Conservation (phyloP, 352 stramenopile species). For the Pythium dissotocum region DNA sequence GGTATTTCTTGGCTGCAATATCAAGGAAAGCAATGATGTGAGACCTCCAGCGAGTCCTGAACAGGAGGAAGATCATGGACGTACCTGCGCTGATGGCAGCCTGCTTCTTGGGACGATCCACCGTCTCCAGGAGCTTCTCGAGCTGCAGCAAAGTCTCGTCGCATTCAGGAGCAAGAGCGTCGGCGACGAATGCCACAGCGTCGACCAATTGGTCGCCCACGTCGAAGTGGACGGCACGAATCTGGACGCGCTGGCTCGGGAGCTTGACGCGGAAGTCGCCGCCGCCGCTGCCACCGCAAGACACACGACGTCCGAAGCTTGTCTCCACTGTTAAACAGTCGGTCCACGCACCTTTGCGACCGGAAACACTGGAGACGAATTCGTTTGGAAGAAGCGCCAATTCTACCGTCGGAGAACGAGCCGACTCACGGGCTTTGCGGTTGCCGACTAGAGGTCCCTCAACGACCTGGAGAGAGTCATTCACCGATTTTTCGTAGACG, state of each 20-base stretch:
- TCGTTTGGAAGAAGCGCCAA: conserved; percentile 54
- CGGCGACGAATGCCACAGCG: conserved; percentile 46
- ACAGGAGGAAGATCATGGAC: neutral
- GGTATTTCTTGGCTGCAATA: conserved; percentile 50
- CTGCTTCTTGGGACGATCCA: neutral
- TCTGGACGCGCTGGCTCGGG: conserved; percentile 36
- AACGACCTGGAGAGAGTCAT: neutral
- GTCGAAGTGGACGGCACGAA: conserved; percentile 63
- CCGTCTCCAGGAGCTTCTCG: conserved; percentile 5
- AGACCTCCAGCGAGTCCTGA: neutral
- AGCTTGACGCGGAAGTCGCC: conserved; percentile 45
- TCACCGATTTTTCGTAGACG: conserved; percentile 38
- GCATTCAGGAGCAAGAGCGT: neutral
- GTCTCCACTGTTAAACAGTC: conserved; percentile 64
- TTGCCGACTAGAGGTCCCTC: conserved; percentile 58
- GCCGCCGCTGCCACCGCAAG: conserved; percentile 62
- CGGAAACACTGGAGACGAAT: conserved; percentile 45
- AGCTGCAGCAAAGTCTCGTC: conserved; percentile 3
- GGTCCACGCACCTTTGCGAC: conserved; percentile 76
- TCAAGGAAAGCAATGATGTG: neutral
- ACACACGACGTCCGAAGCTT: conserved; percentile 60
- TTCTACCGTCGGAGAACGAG: conserved; percentile 34
- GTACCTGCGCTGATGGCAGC: conserved; percentile 18
- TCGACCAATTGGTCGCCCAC: conserved; percentile 72
- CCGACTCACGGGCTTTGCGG: conserved; percentile 30